Evolutionary conservation across 139 green algal genomes (phyloP).

Genomic region (Coelastrella sp.): DNA sequence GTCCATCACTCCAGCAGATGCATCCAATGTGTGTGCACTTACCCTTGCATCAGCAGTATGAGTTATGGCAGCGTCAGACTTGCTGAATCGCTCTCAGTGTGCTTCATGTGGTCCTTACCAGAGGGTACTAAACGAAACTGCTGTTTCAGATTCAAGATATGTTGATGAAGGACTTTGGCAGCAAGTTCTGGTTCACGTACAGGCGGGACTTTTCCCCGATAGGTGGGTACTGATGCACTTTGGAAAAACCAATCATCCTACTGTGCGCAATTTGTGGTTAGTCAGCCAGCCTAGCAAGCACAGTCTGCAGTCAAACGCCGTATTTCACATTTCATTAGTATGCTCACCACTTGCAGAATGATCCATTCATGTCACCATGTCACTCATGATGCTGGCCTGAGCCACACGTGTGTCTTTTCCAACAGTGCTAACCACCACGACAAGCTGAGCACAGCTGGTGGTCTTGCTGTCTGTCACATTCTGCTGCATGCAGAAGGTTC

Average conservation of each 20-base stretch:
- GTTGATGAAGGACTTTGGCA: slow-evolving; percentile 68
- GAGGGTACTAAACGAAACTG: background rate
- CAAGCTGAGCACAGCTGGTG: too few species aligned
- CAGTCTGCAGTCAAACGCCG: background rate
- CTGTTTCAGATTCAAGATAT: slow-evolving; percentile 20
- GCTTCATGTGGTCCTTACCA: background rate
- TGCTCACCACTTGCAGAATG: background rate
- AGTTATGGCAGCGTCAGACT: too few species aligned
- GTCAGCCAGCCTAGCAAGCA: background rate
- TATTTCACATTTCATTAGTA: background rate
- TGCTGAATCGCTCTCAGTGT: too few species aligned
- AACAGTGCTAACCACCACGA: too few species aligned
- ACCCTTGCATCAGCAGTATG: too few species aligned
- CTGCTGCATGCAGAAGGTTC: slow-evolving; percentile 23
- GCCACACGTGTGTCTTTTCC: background rate
- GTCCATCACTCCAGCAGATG: too few species aligned
- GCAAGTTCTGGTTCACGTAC: slow-evolving; percentile 77
- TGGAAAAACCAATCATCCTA: background rate
- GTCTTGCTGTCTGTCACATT: background rate
- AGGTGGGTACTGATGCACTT: slow-evolving; percentile 38
- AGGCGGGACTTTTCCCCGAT: slow-evolving; percentile 64
- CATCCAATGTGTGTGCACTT: too few species aligned
- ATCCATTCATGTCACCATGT: too few species aligned
- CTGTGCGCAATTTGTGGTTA: background rate
- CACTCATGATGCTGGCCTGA: background rate